Conservation (phyloP, 176 grass and related monocot genomes). For the Pontederia crassipes region DNA sequence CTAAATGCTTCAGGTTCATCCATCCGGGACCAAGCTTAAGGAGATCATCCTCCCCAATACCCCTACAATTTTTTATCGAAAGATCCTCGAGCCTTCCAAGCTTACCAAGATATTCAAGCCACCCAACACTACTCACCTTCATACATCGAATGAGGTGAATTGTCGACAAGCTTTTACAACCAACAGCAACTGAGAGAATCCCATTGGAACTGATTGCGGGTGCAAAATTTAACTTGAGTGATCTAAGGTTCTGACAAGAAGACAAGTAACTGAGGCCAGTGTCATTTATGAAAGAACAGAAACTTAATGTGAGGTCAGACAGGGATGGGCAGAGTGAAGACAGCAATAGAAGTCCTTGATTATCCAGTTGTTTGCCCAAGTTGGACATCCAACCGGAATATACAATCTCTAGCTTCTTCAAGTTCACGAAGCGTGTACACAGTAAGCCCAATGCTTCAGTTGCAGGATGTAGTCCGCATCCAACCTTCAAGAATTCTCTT, state of each 20-base stretch:
- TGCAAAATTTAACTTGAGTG: conserved; percentile 35
- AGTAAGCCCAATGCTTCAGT: conserved; percentile 32
- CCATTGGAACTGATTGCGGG: conserved; percentile 37
- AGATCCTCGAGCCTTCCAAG: conserved; percentile 40
- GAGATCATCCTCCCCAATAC: conserved; percentile 43
- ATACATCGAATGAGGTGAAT: conserved; percentile 47
- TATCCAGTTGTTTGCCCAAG: conserved; percentile 36
- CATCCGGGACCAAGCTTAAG: conserved; percentile 48
- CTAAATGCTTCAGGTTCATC: conserved; percentile 43
- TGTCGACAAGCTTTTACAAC: conserved; percentile 44
- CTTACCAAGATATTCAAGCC: conserved; percentile 55
- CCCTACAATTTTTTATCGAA: conserved; percentile 40
- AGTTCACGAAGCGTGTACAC: conserved; percentile 35
- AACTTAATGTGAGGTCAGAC: conserved; percentile 49
- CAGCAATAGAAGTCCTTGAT: conserved; percentile 34
- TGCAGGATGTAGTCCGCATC: conserved; percentile 28
- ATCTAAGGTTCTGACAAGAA: conserved; percentile 34
- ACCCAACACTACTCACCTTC: conserved; percentile 34
- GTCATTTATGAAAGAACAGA: conserved; percentile 45
- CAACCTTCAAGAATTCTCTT: conserved; percentile 36
- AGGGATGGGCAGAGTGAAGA: conserved; percentile 37
- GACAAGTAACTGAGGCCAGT: conserved; percentile 34
- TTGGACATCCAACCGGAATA: conserved; percentile 50
- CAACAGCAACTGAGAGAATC: conserved; percentile 34
- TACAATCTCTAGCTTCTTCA: conserved; percentile 55